A percentile compares a stretch with the other conserved stretches of the same genome.
Conservation (phyloP, 352 stramenopile genomes). For the Sclerospora graminicola region DNA sequence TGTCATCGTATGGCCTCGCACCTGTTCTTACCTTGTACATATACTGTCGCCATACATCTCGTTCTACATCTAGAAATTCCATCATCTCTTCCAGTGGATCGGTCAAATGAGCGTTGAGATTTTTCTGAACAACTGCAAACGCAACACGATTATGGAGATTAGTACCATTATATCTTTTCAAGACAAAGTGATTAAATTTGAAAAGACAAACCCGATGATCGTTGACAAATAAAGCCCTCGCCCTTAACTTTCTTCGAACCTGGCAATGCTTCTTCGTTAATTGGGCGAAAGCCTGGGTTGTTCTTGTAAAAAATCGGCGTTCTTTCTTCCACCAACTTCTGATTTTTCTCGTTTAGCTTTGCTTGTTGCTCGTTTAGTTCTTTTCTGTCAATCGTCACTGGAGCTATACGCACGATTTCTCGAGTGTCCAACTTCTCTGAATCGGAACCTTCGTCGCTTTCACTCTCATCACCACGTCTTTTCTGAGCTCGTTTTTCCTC, state of each 20-base stretch:
- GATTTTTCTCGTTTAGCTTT: conserved; percentile 37
- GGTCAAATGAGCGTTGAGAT: conserved; percentile 70
- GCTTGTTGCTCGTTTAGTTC: conserved; percentile 31
- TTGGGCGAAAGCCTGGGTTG: conserved; percentile 49
- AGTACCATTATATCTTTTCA: neutral
- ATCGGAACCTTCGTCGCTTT: conserved; percentile 46
- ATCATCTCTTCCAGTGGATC: conserved; percentile 70
- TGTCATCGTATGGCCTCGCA: neutral
- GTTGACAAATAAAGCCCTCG: conserved; percentile 60
- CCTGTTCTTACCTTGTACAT: conserved; percentile 55
- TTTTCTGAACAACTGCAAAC: conserved; percentile 43
- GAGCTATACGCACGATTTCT: conserved; percentile 33
- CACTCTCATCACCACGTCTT: conserved; percentile 13
- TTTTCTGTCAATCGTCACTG: conserved; percentile 25
- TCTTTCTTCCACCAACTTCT: conserved; percentile 43
- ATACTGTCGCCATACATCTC: conserved; percentile 68
- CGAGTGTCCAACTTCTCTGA: conserved; percentile 17
- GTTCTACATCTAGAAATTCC: conserved; percentile 67
- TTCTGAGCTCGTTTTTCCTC: conserved; percentile 6
- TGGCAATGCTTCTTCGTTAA: conserved; percentile 22
- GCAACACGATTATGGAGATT: conserved; percentile 2
- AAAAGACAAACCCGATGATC: conserved; percentile 41
- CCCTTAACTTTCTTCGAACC: conserved; percentile 30
- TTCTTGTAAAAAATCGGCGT: conserved; percentile 63
- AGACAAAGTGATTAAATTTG: neutral